These are phyloP conservation scores for Fusarium sp. DNA, from an alignment of 2,329 filamentous ascomycete species.

Conservation along the genomic window DNA sequence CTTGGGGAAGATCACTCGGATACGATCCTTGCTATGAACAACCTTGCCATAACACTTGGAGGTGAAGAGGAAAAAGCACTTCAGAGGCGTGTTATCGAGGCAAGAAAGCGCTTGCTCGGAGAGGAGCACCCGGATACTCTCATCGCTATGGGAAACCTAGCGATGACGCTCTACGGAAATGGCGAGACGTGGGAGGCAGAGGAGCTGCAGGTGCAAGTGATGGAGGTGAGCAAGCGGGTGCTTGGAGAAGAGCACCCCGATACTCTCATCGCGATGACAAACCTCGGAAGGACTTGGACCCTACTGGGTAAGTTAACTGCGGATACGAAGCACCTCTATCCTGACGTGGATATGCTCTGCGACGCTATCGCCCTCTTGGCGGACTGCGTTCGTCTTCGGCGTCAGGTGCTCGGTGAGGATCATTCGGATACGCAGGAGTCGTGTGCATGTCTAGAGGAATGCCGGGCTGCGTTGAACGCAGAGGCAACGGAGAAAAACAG, in stretches of 20 bases:
- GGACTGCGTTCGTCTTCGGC: neutral
- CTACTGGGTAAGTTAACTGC: too few species aligned
- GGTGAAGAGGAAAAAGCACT: constrained; percentile 16
- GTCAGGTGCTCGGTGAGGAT: neutral
- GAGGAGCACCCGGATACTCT: constrained; percentile 1
- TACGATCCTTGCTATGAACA: neutral
- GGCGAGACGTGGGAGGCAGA: neutral
- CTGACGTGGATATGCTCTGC: neutral
- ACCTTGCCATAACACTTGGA: neutral
- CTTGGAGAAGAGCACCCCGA: constrained; percentile 15
- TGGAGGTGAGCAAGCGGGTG: constrained; percentile 1
- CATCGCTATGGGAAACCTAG: neutral
- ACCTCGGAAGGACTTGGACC: too few species aligned
- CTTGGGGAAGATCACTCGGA: neutral
- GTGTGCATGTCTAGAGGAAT: neutral
- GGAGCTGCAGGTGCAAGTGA: neutral
- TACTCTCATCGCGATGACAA: neutral
- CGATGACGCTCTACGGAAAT: neutral
- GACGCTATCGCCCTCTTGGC: neutral
- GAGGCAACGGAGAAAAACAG: neutral
- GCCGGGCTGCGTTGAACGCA: neutral
- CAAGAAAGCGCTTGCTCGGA: neutral
- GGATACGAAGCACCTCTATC: too few species aligned
- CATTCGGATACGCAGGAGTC: neutral
- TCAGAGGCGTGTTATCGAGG: constrained; percentile 23